Percentiles rank a stretch among this genome's conserved stretches.
phyloP scores from a whole-genome alignment of 2,329 filamentous ascomycete species.

The Triangularia verruculosa region DNA sequence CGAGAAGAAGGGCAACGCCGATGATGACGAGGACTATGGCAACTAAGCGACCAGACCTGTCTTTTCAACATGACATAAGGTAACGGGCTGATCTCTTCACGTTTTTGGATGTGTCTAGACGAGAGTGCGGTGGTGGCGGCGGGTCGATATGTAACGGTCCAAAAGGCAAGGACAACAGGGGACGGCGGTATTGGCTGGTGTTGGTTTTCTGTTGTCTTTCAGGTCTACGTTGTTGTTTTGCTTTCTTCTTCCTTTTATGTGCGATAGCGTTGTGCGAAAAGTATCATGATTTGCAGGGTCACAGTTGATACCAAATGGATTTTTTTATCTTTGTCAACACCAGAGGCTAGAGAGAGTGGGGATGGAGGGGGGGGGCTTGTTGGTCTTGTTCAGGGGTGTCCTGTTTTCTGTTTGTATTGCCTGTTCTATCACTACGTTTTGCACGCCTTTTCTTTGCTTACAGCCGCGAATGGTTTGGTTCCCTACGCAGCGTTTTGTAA shows the following conservation, averaged over 20 bases:
- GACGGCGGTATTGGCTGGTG: not conserved
- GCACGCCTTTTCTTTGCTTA: not conserved
- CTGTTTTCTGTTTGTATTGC: not conserved
- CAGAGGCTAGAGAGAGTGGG: not conserved
- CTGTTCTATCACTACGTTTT: not conserved
- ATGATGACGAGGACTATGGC: slow-evolving; percentile 52
- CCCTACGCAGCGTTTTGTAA: too few relatives aligned
- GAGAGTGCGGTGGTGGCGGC: not conserved
- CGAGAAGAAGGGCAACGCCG: slow-evolving; percentile 43
- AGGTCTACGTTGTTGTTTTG: not conserved
- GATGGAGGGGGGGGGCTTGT: not conserved
- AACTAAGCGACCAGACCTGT: slow-evolving; percentile 30
- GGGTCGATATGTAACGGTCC: not conserved
- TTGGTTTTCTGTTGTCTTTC: not conserved
- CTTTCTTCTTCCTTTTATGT: not conserved
- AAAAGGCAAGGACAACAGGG: not conserved
- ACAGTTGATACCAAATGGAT: slow-evolving; percentile 4
- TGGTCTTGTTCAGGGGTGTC: not conserved
- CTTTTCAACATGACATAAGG: not conserved
- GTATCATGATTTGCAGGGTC: not conserved
- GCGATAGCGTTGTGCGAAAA: slow-evolving; percentile 3
- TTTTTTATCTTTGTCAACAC: not conserved
- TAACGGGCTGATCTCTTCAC: not conserved
- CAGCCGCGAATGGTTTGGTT: too few relatives aligned
- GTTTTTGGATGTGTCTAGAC: not conserved